Evolutionary conservation across 768 basidiomycete genomes (phyloP).

Genomic region (Aureoboletus auriporus): DNA sequence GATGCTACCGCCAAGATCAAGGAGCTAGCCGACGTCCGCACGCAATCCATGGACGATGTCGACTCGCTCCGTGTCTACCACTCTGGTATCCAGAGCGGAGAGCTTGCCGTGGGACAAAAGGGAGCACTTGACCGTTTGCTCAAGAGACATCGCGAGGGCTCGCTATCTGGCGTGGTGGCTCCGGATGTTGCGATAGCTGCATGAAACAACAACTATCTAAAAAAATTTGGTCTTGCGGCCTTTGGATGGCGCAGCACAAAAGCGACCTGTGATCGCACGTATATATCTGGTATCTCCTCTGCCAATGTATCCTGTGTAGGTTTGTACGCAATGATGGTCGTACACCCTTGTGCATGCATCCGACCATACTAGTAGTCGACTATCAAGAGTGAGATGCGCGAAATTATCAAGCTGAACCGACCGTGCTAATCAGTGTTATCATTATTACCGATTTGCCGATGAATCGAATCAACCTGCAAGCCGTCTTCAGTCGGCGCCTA

Average conservation of each 20-base stretch:
- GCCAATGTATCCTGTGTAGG: conserved; percentile 1
- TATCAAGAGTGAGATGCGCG: too few relatives aligned
- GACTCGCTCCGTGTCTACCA: conserved; percentile 97
- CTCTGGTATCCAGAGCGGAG: conserved; percentile 87
- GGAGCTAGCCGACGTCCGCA: conserved; percentile 96
- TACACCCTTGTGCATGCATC: too few relatives aligned
- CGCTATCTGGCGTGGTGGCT: conserved; percentile 4
- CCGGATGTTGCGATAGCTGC: conserved; percentile 4
- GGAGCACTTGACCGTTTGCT: conserved; percentile 86
- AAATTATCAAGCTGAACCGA: too few relatives aligned
- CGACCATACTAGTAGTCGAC: too few relatives aligned
- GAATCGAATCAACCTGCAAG: too few relatives aligned
- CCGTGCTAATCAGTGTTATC: too few relatives aligned
- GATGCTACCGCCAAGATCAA: conserved; percentile 99
- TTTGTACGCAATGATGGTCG: neutral
- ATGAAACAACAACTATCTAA: neutral
- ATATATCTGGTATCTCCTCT: conserved; percentile 15
- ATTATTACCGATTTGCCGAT: too few relatives aligned
- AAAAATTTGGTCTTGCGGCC: too few relatives aligned
- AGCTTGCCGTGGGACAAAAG: conserved; percentile 91
- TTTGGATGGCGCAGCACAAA: conserved; percentile 9
- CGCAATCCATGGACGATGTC: conserved; percentile 99
- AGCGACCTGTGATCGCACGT: conserved; percentile 16
- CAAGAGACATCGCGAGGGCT: conserved; percentile 60
- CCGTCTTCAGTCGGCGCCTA: too few relatives aligned